phyloP scores from a whole-genome alignment of 1,139 yeast species.

The Zygosaccharomyces sapae region DNA sequence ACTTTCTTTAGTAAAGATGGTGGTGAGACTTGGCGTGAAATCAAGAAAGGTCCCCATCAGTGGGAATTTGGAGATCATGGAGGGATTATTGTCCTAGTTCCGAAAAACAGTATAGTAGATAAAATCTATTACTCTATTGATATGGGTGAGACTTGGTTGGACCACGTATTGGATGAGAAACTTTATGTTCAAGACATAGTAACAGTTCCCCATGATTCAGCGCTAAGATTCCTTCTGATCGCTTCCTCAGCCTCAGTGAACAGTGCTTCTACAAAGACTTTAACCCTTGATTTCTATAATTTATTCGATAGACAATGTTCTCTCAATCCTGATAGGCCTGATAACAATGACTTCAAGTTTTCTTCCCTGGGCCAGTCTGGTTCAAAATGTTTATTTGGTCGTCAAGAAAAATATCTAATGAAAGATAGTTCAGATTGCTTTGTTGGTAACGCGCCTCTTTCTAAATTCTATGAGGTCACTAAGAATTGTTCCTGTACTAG shows the following conservation, averaged over 20 bases:
- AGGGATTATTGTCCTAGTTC: constrained; percentile 69
- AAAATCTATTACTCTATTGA: constrained; percentile 63
- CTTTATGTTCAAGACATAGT: constrained; percentile 67
- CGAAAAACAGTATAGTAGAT: constrained; percentile 55
- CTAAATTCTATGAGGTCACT: constrained; percentile 54
- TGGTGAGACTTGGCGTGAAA: constrained; percentile 82
- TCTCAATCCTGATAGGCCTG: constrained; percentile 55
- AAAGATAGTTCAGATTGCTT: constrained; percentile 71
- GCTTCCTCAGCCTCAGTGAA: constrained; percentile 37
- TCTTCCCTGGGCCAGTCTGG: constrained; percentile 77
- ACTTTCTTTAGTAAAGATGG: constrained; percentile 84
- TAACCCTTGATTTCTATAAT: constrained; percentile 67
- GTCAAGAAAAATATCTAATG: constrained; percentile 70
- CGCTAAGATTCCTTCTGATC: constrained; percentile 65
- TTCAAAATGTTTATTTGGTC: constrained; percentile 81
- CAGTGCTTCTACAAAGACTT: constrained; percentile 44
- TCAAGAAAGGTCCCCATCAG: constrained; percentile 66
- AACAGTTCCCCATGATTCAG: constrained; percentile 87
- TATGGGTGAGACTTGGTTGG: constrained; percentile 75
- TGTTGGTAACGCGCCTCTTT: constrained; percentile 67
- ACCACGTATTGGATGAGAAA: constrained; percentile 57
- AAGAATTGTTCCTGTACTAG: constrained; percentile 81
- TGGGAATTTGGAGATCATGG: constrained; percentile 99
- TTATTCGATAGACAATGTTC: constrained; percentile 66
- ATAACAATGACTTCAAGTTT: constrained; percentile 70